Base-by-base conservation (phyloP, 2,329 filamentous ascomycete genomes). In the Epichloe hybrida region DNA sequence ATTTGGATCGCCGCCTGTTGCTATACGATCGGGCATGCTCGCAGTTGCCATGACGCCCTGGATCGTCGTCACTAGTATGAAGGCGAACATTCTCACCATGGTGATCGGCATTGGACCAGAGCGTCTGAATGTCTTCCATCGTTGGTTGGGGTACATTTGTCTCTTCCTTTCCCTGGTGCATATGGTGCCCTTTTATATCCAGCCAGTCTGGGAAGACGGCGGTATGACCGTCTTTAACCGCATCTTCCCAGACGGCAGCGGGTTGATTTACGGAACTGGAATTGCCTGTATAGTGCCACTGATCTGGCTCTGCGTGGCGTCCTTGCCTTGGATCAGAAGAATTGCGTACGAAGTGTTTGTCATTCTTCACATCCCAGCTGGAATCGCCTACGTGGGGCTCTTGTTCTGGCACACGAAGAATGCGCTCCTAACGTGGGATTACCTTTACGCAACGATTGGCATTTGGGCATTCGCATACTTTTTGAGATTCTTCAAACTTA, bases 401-500 rank as follows among this genome's bases (percentile, higher is more conserved):
- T 75, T 97, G 31, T 95, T 97, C 69, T 97, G 91, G 91, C 91
- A 97, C 66, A 93, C 87, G 60, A 86, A 90, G 67, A 95, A 96
- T 67, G 95, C 86, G 58, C 76, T 96, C 38, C 83, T 83, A 50
- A 95, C 90, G 0, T 96, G 90, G 90, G 74, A 80, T 61, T 97
- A 96, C 61, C 78, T 97, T 2, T 94, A 80, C 61, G 81, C 87
- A 2, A 93, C 88, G 0, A 67, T 90, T 23, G 86, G 71, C 42
- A 88, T 96, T 55, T 93, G 89, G 83, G 70, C 77, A 1, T 58
- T 84, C 5, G 93, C 88, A 49, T 89, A 93, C 62, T 59, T 82
- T 27, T 68, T 83, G 58, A 80, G 91, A 15, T 63, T 95, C 2
- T 87, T 88, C 68, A 95, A 90, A 57, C 76, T 95, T 54, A 96